Evolutionary conservation across 129 eudicot genomes (phyloP).

Genomic region (Chrysanthemum lavandulifolium): DNA sequence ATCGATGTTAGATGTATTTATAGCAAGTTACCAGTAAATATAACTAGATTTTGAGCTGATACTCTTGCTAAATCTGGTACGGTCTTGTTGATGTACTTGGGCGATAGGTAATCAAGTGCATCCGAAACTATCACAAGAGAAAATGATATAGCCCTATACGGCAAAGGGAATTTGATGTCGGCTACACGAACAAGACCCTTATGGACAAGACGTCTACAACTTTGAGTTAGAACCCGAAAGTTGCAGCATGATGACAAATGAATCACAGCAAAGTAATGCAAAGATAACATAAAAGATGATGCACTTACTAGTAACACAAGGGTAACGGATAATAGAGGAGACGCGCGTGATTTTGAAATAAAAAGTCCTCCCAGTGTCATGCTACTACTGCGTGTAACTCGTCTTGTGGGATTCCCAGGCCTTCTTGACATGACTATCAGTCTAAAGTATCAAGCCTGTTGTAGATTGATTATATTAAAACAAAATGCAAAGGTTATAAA

Average conservation of each 20-base stretch:
- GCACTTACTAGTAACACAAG: slow-evolving; percentile 3
- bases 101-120: slow-evolving; percentile 32
- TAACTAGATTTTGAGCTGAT: slow-evolving; percentile 18
- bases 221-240: not conserved
- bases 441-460: not conserved
- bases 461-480: not conserved
- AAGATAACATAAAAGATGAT: not conserved
- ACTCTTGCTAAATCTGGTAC: slow-evolving; percentile 33
- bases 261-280: not conserved
- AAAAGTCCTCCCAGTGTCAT: not conserved
- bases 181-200: slow-evolving; percentile 27
- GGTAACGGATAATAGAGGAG: not conserved
- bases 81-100: slow-evolving; percentile 34
- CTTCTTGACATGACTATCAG: slow-evolving; percentile 2
- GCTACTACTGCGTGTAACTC: not conserved
- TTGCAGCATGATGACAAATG: not conserved
- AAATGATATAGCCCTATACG: slow-evolving; percentile 31
- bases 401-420: slow-evolving; percentile 11
- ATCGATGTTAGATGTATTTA: not conserved
- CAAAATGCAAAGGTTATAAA: too few species aligned
- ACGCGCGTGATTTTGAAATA: not conserved
- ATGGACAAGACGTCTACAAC: slow-evolving; percentile 1
- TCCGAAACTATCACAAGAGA: slow-evolving; percentile 32
- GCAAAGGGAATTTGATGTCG: slow-evolving; percentile 37
- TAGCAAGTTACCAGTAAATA: slow-evolving; percentile 4